phyloP scores from a whole-genome alignment of 2,329 filamentous ascomycete genomes.

The Curvularia spicifera region DNA sequence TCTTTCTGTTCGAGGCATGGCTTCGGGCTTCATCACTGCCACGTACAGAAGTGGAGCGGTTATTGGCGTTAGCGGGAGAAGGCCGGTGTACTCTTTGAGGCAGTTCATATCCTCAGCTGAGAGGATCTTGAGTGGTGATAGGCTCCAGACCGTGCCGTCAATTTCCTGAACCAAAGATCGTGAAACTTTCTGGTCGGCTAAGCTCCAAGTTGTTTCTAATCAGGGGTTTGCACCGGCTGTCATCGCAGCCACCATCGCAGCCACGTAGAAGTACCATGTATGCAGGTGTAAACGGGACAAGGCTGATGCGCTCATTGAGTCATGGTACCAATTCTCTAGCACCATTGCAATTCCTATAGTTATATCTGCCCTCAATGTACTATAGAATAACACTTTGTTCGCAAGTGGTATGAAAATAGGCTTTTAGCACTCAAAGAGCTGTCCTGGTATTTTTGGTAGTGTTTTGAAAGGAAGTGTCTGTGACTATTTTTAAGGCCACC shows the following conservation, averaged over 20 bases:
- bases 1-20: neutral
- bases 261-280: neutral
- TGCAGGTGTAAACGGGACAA: neutral
- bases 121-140: neutral
- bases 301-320: neutral
- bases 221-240: neutral
- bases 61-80: neutral
- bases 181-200: neutral
- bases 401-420: no score
- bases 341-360: neutral
- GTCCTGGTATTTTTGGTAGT: neutral
- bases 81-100: neutral
- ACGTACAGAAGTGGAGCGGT: neutral
- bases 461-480: neutral
- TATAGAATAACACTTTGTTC: no score
- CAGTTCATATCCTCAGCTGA: neutral
- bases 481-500: neutral
- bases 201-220: neutral
- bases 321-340: neutral
- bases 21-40: neutral
- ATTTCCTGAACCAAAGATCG: neutral
- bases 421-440: neutral
- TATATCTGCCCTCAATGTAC: no score
- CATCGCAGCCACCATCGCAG: neutral
- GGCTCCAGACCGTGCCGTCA: neutral